Conservation (phyloP, 768 basidiomycete genomes). For the Arthromyces matolae region DNA sequence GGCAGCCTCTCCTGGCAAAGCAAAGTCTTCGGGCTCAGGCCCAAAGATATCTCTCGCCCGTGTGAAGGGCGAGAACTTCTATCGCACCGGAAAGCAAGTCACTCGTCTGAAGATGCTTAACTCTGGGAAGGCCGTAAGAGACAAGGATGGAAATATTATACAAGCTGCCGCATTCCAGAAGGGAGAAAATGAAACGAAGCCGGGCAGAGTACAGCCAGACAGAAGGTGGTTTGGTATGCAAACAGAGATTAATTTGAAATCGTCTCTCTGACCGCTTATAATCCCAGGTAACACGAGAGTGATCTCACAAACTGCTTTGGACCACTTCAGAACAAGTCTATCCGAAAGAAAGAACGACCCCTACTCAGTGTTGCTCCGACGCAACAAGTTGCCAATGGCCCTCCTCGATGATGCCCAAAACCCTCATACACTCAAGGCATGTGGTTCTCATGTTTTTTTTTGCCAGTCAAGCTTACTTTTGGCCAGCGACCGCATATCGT, state of each 20-base stretch:
- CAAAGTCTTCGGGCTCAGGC: slow-evolving; percentile 41
- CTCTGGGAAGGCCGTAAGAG: slow-evolving; percentile 87
- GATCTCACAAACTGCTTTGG: slow-evolving; percentile 92
- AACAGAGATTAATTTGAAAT: too few relatives aligned
- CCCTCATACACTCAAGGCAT: slow-evolving; percentile 70
- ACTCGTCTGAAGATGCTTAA: slow-evolving; percentile 86
- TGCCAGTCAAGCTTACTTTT: slow-evolving; percentile 1
- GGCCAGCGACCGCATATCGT: slow-evolving; percentile 85
- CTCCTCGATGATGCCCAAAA: slow-evolving; percentile 88
- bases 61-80: slow-evolving; percentile 96
- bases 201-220: slow-evolving; percentile 92
- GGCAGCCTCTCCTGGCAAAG: slow-evolving; percentile 33
- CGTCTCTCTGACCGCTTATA: too few relatives aligned
- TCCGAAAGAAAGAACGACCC: slow-evolving; percentile 85
- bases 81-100: slow-evolving; percentile 91
- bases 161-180: slow-evolving; percentile 95
- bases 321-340: slow-evolving; percentile 93
- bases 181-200: slow-evolving; percentile 85
- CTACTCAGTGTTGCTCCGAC: slow-evolving; percentile 88
- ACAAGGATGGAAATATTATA: slow-evolving; percentile 88
- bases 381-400: slow-evolving; percentile 97
- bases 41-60: slow-evolving; percentile 56
- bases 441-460: neutral
- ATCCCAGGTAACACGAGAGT: slow-evolving; percentile 99
- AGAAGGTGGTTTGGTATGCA: slow-evolving; percentile 93